Base-by-base conservation (phyloP, 139 green algal genomes). In the Gonium pectorale region DNA sequence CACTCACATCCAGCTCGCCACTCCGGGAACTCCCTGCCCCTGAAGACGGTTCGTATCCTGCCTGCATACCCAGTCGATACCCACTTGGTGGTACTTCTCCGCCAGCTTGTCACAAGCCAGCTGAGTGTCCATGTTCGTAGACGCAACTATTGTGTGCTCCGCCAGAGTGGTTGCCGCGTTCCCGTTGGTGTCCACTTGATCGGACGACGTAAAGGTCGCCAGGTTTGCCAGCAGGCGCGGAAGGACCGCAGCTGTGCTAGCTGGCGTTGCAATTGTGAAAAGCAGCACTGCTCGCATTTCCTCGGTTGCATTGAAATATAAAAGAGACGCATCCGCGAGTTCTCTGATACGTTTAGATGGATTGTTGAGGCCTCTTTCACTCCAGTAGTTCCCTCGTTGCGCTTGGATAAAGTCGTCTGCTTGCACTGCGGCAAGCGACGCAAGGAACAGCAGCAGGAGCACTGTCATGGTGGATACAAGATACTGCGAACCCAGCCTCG, bases 141-240 rank as follows among this genome's bases (percentile, higher is more conserved):
- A 38, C 0, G 33, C 43, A 15, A 83, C 77, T 19, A 83, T 69
- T 2, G 77, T 83, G 26, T 83, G 77, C 60, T 83, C 77, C 5
- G 56, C 74, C 2, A 81, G 41, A 5, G 26, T 81, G 7, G 74
- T 70, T 9, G 52, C 37, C 4, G 31, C 49, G 46, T 70, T 49
- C 0, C 74, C 74, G 33, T 70, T 60, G 5, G 74, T 69, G 24
- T 81, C 74, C 15, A 81, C 2, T 66, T 81, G 74, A 49, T 81
- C 74, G 17, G 41, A 3, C 4, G 49, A 41, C 31, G 33, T 60
- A 29, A 70, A 81, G 13, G 29, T 41, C 5, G 38, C 56, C 54
- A 81, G 56, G 56, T 81, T 81, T 6, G 40, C 74, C 3, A 81
- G 40, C 7, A 81, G 5, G 8, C 37, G 54, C 2, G 74, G 56